phyloP scores from a whole-genome alignment of 805 yeast species.

The Torulaspora delbrueckii region DNA sequence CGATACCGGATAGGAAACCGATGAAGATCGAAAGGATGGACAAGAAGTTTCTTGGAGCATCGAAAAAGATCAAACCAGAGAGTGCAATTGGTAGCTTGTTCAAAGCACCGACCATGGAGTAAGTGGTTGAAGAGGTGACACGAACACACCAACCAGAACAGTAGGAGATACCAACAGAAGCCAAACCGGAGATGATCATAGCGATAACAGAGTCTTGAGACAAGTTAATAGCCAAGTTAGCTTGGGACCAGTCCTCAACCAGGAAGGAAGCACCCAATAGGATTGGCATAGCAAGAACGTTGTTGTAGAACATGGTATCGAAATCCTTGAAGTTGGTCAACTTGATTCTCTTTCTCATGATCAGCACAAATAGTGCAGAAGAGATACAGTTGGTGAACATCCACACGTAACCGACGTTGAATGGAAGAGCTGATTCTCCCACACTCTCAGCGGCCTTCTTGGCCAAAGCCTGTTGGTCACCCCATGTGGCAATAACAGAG shows the following conservation, averaged over 20 bases:
- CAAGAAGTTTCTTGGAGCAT: conserved; percentile 90
- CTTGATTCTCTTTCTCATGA: conserved; percentile 97
- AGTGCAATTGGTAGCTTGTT: conserved; percentile 97
- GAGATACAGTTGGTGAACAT: conserved; percentile 93
- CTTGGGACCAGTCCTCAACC: conserved; percentile 90
- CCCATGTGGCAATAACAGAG: conserved; percentile 92
- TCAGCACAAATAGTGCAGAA: conserved; percentile 86
- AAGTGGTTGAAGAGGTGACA: conserved; percentile 96
- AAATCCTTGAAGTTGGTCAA: conserved; percentile 93
- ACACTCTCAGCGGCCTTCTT: conserved; percentile 29
- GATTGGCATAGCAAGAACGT: conserved; percentile 87
- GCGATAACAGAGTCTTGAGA: conserved; percentile 63
- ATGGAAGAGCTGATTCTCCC: conserved; percentile 36
- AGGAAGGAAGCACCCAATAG: conserved; percentile 67
- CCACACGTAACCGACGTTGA: conserved; percentile 86
- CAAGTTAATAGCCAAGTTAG: conserved; percentile 71
- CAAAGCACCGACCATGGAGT: conserved; percentile 98
- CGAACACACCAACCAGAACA: conserved; percentile 99
- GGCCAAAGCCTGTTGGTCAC: conserved; percentile 49
- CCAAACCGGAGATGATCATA: conserved; percentile 88
- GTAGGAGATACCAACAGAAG: conserved; percentile 95
- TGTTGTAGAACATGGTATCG: conserved; percentile 98
- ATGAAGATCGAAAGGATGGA: conserved; percentile 84
- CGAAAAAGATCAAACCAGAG: conserved; percentile 90
- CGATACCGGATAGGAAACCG: conserved; percentile 94